phyloP scores from a whole-genome alignment of 768 basidiomycete species.

The Suillus subaureus region DNA sequence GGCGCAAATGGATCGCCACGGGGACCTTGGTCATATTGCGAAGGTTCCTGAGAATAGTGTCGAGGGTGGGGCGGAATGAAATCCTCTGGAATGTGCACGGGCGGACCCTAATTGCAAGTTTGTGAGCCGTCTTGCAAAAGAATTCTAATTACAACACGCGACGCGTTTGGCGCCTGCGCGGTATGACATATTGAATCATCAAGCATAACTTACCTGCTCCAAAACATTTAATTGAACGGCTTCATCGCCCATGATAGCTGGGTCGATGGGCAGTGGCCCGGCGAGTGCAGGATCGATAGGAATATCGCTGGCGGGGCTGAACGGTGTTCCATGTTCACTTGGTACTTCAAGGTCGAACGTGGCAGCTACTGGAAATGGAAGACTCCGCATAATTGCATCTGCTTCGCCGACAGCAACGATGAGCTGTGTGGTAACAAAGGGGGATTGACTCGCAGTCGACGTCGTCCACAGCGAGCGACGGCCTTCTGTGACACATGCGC shows the following conservation, averaged over 20 bases:
- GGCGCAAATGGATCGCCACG: conserved; percentile 86
- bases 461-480: conserved; percentile 39
- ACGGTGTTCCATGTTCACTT: conserved; percentile 61
- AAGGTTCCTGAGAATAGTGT: conserved; percentile 35
- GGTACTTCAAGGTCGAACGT: conserved; percentile 56
- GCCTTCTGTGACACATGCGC: conserved; percentile 31
- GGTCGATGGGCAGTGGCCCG: conserved; percentile 50
- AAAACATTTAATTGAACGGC: conserved; percentile 16
- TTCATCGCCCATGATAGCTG: conserved; percentile 42
- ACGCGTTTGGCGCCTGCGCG: conserved; percentile 54
- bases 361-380: conserved; percentile 49
- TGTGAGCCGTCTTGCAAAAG: conserved; percentile 17
- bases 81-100: conserved; percentile 34
- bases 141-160: conserved; percentile 58
- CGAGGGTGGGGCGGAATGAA: conserved; percentile 17
- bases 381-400: conserved; percentile 53
- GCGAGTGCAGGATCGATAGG: conserved; percentile 82
- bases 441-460: conserved; percentile 33
- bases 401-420: conserved; percentile 17
- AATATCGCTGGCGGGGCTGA: conserved; percentile 62
- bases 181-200: conserved; percentile 20
- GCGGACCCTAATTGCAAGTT: conserved; percentile 28
- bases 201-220: conserved; percentile 41
- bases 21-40: conserved; percentile 71
- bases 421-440: conserved; percentile 17